Percentiles rank a stretch among this genome's conserved stretches.
Conservation (phyloP, 1,284 basidiomycete species). For the Cystobasidium sp. region DNA sequence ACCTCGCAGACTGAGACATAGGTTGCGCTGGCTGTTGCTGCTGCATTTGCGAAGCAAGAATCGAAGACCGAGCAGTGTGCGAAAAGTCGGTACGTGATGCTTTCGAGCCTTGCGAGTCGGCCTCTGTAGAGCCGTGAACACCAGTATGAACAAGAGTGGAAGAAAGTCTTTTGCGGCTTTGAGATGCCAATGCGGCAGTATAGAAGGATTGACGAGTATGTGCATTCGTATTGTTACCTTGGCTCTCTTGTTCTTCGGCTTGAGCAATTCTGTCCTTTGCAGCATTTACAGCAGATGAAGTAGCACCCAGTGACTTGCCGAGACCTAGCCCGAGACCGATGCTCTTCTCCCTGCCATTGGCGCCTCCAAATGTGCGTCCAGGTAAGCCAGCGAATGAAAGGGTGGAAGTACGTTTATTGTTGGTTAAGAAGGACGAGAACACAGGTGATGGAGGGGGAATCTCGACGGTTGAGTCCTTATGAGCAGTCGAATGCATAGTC, state of each 20-base stretch:
- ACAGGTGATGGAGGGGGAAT: slow-evolving; percentile 31
- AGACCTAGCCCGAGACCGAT: slow-evolving; percentile 47
- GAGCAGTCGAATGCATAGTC: slow-evolving; percentile 1
- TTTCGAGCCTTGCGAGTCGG: slow-evolving; percentile 7
- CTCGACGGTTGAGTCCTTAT: slow-evolving; percentile 25
- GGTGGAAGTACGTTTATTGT: slow-evolving; percentile 25
- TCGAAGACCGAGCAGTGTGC: slow-evolving; percentile 24
- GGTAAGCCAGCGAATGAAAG: slow-evolving; percentile 38
- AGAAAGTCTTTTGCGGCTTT: slow-evolving; percentile 28
- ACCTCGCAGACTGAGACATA: slow-evolving; percentile 27
- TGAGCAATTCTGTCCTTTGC: slow-evolving; percentile 22
- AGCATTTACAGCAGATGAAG: slow-evolving; percentile 38
- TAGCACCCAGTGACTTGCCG: slow-evolving; percentile 35
- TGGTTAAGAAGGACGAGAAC: slow-evolving; percentile 40
- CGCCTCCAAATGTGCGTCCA: slow-evolving; percentile 18
- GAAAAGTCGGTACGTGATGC: slow-evolving; percentile 23
- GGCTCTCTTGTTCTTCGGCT: slow-evolving; percentile 30
- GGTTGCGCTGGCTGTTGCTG: neutral
- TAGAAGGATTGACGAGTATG: slow-evolving; percentile 28
- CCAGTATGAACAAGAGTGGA: slow-evolving; percentile 14
- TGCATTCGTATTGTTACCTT: slow-evolving; percentile 20
- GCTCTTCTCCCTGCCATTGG: slow-evolving; percentile 48
- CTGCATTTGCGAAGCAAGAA: slow-evolving; percentile 17
- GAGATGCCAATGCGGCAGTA: slow-evolving; percentile 15
- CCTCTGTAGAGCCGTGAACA: neutral